A percentile compares a stretch with the other conserved stretches of the same genome.
phyloP scores from a whole-genome alignment of 257 asterid genomes.

The Echium plantagineum region DNA sequence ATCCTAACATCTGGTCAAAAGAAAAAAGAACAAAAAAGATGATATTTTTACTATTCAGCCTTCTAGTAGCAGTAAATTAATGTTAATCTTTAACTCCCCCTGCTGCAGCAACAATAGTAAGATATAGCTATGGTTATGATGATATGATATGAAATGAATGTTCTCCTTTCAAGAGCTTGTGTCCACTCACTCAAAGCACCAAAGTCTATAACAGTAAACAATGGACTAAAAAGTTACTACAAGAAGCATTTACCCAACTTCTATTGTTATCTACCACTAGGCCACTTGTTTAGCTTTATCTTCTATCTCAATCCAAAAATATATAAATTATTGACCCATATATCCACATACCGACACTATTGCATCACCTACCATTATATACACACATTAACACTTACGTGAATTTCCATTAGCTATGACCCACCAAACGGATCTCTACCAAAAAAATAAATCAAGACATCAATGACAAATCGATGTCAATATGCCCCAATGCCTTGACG shows the following conservation, averaged over 20 bases:
- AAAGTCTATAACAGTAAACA: background rate
- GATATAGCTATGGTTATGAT: background rate
- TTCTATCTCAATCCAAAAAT: background rate
- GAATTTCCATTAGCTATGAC: too few relatives aligned
- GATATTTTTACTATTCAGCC: background rate
- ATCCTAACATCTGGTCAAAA: conserved; percentile 1
- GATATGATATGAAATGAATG: background rate
- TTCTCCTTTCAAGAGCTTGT: background rate
- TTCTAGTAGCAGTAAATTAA: too few relatives aligned
- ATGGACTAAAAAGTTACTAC: background rate
- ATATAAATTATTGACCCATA: background rate
- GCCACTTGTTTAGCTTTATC: background rate
- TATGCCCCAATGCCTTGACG: too few relatives aligned
- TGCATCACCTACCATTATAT: too few relatives aligned
- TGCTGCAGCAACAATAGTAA: background rate
- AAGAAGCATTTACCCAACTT: background rate
- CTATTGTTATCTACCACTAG: background rate
- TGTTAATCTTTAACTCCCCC: background rate
- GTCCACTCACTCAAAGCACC: conserved; percentile 1
- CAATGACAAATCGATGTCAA: too few relatives aligned
- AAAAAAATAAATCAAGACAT: too few relatives aligned
- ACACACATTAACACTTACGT: too few relatives aligned
- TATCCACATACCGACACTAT: too few relatives aligned
- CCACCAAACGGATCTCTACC: too few relatives aligned
- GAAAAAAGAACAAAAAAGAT: too few relatives aligned